A percentile compares a stretch with the other conserved stretches of the same genome.
Evolutionary conservation across 1,139 yeast genomes (phyloP).

Genomic region (Ogataea hybrid): DNA sequence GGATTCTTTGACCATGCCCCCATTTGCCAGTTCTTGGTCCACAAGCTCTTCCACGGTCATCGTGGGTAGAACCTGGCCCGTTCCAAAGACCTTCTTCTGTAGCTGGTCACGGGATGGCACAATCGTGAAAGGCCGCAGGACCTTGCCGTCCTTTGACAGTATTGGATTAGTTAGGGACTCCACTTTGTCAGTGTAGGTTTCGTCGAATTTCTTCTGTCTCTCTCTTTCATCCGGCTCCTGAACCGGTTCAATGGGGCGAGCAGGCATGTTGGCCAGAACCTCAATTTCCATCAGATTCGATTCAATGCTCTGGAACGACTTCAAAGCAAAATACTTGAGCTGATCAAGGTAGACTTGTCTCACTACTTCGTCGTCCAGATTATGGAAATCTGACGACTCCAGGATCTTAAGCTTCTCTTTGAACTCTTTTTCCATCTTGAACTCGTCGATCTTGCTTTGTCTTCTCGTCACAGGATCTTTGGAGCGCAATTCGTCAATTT

Average conservation of each 20-base stretch:
- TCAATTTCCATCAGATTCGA: slow-evolving; percentile 55
- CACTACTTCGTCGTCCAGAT: slow-evolving; percentile 55
- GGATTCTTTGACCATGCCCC: slow-evolving; percentile 57
- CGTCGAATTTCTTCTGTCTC: slow-evolving; percentile 21
- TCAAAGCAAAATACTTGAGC: slow-evolving; percentile 49
- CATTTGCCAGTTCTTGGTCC: slow-evolving; percentile 80
- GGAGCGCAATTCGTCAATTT: slow-evolving; percentile 36
- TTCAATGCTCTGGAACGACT: slow-evolving; percentile 54
- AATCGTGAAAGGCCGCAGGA: slow-evolving; percentile 81
- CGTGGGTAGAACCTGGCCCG: slow-evolving; percentile 91
- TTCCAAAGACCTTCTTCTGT: slow-evolving; percentile 71
- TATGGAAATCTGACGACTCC: slow-evolving; percentile 32
- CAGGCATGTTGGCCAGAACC: slow-evolving; percentile 43
- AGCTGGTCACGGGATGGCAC: slow-evolving; percentile 59
- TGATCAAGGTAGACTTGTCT: slow-evolving; percentile 56
- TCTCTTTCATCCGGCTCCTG: slow-evolving; percentile 16
- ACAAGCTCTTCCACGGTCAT: slow-evolving; percentile 93
- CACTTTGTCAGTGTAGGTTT: slow-evolving; percentile 26
- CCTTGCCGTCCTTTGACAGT: slow-evolving; percentile 68
- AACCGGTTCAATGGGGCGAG: slow-evolving; percentile 6
- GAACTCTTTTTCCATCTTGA: slow-evolving; percentile 57
- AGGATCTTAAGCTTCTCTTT: slow-evolving; percentile 38
- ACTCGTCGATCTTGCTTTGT: slow-evolving; percentile 70
- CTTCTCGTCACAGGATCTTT: slow-evolving; percentile 55
- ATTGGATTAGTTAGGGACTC: slow-evolving; percentile 32